phyloP scores from a whole-genome alignment of 169 alveolate species.

The Theileria parva region DNA sequence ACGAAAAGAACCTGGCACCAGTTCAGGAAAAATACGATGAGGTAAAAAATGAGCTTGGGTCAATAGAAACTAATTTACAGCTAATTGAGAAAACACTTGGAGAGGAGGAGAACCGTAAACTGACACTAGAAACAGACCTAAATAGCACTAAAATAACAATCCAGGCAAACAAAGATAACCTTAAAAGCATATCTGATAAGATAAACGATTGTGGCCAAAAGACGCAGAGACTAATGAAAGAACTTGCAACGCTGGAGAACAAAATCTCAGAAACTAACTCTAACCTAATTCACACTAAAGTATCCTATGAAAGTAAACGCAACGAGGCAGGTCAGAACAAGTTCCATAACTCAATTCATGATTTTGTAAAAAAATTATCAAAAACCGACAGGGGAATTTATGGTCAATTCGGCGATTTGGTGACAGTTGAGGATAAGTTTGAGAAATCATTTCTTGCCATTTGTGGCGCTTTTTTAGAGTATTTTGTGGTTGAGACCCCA shows the following conservation, averaged over 20 bases:
- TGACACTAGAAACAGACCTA: slow-evolving; percentile 7
- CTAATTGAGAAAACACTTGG: slow-evolving; percentile 54
- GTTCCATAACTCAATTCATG: slow-evolving; percentile 21
- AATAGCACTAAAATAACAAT: slow-evolving; percentile 47
- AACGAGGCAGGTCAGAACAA: slow-evolving; percentile 55
- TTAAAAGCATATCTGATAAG: slow-evolving; percentile 24
- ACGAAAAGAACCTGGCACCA: slow-evolving; percentile 72
- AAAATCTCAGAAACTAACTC: slow-evolving; percentile 20
- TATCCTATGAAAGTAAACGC: slow-evolving; percentile 64
- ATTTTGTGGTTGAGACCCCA: slow-evolving; percentile 87
- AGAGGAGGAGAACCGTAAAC: slow-evolving; percentile 14
- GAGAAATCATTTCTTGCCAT: slow-evolving; percentile 89
- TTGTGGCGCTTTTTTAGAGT: slow-evolving; percentile 83
- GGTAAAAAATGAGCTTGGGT: slow-evolving; percentile 53
- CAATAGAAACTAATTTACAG: slow-evolving; percentile 46
- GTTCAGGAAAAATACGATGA: slow-evolving; percentile 68
- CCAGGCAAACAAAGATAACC: slow-evolving; percentile 31
- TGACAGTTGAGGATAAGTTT: slow-evolving; percentile 82
- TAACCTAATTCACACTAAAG: slow-evolving; percentile 27
- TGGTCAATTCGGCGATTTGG: slow-evolving; percentile 93
- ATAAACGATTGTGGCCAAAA: slow-evolving; percentile 25
- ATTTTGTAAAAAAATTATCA: slow-evolving; percentile 60
- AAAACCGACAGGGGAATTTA: slow-evolving; percentile 75
- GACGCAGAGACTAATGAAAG: slow-evolving; percentile 6
- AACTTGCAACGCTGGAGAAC: slow-evolving; percentile 31